phyloP scores from a whole-genome alignment of 768 basidiomycete genomes.

The Daedalea quercina region DNA sequence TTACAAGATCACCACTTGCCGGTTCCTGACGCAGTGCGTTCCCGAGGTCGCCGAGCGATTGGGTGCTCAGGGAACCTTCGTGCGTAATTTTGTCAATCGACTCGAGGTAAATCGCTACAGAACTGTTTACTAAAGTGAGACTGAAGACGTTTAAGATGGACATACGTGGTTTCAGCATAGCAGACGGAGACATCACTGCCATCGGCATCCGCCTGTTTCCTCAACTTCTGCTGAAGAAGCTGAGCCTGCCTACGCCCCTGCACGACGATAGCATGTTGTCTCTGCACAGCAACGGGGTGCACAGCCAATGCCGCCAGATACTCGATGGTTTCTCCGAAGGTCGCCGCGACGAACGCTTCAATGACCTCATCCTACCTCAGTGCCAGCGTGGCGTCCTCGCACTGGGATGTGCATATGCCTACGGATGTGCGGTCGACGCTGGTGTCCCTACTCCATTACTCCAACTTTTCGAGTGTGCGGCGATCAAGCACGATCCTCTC shows the following conservation, averaged over 20 bases:
- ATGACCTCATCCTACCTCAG: conserved; percentile 30
- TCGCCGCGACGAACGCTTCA: conserved; percentile 35
- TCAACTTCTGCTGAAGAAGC: background rate
- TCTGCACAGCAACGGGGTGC: conserved; percentile 35
- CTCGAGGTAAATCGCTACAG: conserved; percentile 20
- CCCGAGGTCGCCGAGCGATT: conserved; percentile 28
- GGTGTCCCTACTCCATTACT: conserved; percentile 20
- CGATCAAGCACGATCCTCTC: conserved; percentile 22
- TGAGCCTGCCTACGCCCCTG: conserved; percentile 31
- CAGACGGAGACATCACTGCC: conserved; percentile 38
- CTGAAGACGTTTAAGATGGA: conserved; percentile 21
- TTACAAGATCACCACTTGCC: conserved; percentile 24
- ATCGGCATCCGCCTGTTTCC: conserved; percentile 26
- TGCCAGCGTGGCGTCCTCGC: conserved; percentile 17
- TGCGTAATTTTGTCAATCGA: conserved; percentile 25
- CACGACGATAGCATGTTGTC: conserved; percentile 44
- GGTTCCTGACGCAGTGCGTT: conserved; percentile 14
- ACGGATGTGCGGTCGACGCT: conserved; percentile 24
- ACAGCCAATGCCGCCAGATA: conserved; percentile 17
- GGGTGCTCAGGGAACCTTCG: conserved; percentile 38
- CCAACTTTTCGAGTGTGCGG: conserved; percentile 20
- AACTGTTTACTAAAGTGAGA: background rate
- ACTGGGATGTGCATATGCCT: conserved; percentile 27
- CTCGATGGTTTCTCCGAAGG: conserved; percentile 33
- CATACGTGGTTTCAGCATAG: conserved; percentile 32